These are phyloP conservation scores for Xerocomus spinulosus DNA, from an alignment of 768 basidiomycete genomes.

Conservation along the genomic window DNA sequence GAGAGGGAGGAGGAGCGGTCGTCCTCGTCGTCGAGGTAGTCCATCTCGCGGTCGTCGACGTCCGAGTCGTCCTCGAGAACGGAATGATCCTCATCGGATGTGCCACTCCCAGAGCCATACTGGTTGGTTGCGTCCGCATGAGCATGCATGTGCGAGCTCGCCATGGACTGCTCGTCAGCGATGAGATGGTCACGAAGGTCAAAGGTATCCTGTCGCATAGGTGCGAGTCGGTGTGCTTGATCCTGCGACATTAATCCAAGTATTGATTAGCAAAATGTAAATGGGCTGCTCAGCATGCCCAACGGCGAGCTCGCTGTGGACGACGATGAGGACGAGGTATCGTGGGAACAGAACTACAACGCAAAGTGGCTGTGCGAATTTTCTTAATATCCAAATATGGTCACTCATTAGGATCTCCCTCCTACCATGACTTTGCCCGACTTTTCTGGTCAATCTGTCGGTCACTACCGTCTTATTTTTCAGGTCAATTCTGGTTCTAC, in stretches of 20 bases:
- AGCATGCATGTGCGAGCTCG: slow-evolving; percentile 40
- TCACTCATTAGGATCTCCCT: no score
- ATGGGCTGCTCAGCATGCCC: slow-evolving; percentile 17
- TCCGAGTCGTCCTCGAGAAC: slow-evolving; percentile 85
- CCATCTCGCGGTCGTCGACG: slow-evolving; percentile 59
- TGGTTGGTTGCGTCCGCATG: slow-evolving; percentile 45
- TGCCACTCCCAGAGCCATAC: slow-evolving; percentile 28
- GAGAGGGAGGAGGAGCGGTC: slow-evolving; percentile 79
- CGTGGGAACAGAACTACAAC: neutral
- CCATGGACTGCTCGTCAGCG: slow-evolving; percentile 49
- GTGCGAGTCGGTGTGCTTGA: slow-evolving; percentile 12
- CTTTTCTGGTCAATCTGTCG: slow-evolving; percentile 48
- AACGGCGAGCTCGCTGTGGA: slow-evolving; percentile 10
- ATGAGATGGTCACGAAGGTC: slow-evolving; percentile 66
- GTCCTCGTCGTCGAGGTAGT: slow-evolving; percentile 70
- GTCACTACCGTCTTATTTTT: slow-evolving; percentile 57
- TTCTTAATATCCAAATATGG: no score
- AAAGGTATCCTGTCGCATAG: slow-evolving; percentile 57
- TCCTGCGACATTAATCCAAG: slow-evolving; percentile 29
- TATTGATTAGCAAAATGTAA: neutral
- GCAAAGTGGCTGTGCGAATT: slow-evolving; percentile 16
- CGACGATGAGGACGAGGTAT: slow-evolving; percentile 3
- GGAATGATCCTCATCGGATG: slow-evolving; percentile 75
- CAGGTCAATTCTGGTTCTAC: slow-evolving; percentile 72
- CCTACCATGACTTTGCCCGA: slow-evolving; percentile 36